Conservation (phyloP, 1,284 basidiomycete species). For the Ustilago sp. region DNA sequence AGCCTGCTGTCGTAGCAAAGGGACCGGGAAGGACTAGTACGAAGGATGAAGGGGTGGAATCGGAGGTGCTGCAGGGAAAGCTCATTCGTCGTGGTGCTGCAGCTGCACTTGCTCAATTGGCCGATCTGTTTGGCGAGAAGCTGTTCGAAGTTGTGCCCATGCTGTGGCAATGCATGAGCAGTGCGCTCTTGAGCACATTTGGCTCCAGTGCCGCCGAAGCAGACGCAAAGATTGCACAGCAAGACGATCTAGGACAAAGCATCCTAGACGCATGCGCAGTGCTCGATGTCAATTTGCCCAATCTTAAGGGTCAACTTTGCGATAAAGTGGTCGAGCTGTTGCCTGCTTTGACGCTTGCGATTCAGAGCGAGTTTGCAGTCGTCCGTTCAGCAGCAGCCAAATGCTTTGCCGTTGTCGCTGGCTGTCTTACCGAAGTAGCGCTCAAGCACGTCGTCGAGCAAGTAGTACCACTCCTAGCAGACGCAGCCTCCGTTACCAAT, state of each 20-base stretch:
- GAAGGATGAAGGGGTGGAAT: conserved; percentile 70
- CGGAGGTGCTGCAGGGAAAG: conserved; percentile 69
- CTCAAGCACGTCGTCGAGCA: conserved; percentile 89
- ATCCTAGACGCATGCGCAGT: conserved; percentile 93
- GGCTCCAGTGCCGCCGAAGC: conserved; percentile 72
- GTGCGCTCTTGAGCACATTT: conserved; percentile 80
- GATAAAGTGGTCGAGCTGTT: conserved; percentile 79
- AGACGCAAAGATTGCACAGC: conserved; percentile 30
- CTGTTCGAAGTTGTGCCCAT: conserved; percentile 84
- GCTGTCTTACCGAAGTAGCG: conserved; percentile 83
- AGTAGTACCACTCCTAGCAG: conserved; percentile 86
- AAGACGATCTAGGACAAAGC: conserved; percentile 78
- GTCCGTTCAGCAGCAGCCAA: conserved; percentile 87
- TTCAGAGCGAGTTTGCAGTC: conserved; percentile 87
- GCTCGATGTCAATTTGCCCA: conserved; percentile 82
- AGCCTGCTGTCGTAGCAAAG: conserved; percentile 54
- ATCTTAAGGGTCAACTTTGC: conserved; percentile 80
- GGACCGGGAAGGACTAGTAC: conserved; percentile 32
- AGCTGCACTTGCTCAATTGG: conserved; percentile 83
- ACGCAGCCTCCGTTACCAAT: conserved; percentile 80
- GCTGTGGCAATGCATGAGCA: conserved; percentile 93
- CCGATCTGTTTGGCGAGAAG: conserved; percentile 79
- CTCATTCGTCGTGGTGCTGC: conserved; percentile 82
- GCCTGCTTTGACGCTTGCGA: conserved; percentile 79
- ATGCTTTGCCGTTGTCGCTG: conserved; percentile 87